A percentile compares a stretch with the other conserved stretches of the same genome.
These are phyloP conservation scores for Rhazya stricta DNA, from an alignment of 257 asterid genomes.

Conservation along the genomic window DNA sequence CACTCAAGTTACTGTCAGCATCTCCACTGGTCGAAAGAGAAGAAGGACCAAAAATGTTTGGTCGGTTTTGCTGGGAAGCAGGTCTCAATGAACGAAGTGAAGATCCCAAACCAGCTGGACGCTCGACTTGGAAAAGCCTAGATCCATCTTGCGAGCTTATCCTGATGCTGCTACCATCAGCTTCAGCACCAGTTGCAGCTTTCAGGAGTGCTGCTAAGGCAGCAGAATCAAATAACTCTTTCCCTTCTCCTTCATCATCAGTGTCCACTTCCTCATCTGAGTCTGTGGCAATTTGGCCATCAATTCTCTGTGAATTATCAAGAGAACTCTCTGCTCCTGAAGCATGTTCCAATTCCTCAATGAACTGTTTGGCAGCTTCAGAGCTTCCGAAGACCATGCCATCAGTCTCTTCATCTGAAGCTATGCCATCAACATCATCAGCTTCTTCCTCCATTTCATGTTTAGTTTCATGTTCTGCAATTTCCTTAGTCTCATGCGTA, in stretches of 20 bases:
- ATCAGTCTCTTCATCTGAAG: constrained; percentile 64
- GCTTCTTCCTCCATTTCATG: constrained; percentile 37
- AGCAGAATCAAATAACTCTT: constrained; percentile 78
- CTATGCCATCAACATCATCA: constrained; percentile 41
- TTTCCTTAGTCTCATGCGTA: constrained; percentile 27
- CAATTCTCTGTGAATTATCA: constrained; percentile 47
- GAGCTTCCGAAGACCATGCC: constrained; percentile 82
- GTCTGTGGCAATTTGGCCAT: constrained; percentile 91
- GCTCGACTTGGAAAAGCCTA: constrained; percentile 86
- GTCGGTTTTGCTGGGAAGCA: constrained; percentile 44
- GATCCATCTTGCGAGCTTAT: constrained; percentile 86
- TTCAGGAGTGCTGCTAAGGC: constrained; percentile 92
- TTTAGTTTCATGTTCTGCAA: constrained; percentile 32
- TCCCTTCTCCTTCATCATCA: constrained; percentile 89
- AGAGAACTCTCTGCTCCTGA: constrained; percentile 49
- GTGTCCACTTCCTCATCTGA: constrained; percentile 88
- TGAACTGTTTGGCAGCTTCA: constrained; percentile 78
- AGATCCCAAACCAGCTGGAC: constrained; percentile 93
- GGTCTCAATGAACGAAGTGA: constrained; percentile 78
- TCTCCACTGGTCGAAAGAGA: constrained; percentile 42
- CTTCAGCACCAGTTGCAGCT: constrained; percentile 84
- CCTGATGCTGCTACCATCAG: constrained; percentile 68
- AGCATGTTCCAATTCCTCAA: constrained; percentile 79
- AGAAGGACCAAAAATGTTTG: constrained; percentile 48
- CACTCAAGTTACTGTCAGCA: constrained; percentile 59